Conservation (phyloP, 2,329 filamentous ascomycete species). For the Myriosclerotinia scirpicola region DNA sequence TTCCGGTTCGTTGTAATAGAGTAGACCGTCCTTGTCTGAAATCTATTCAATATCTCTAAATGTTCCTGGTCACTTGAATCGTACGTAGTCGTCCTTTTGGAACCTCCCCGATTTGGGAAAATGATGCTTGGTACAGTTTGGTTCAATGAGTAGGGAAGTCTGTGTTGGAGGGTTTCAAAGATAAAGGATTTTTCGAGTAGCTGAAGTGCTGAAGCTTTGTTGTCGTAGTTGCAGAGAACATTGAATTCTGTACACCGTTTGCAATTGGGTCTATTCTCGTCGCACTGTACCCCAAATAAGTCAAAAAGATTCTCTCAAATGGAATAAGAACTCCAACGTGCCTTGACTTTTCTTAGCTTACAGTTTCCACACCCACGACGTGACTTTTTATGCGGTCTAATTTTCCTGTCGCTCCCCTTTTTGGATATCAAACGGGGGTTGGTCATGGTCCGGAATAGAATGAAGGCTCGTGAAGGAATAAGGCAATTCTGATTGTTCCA, state of each 20-base stretch:
- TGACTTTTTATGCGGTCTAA: slow-evolving; percentile 52
- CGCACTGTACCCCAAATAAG: slow-evolving; percentile 46
- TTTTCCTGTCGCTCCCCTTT: slow-evolving; percentile 22
- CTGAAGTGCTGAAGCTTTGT: slow-evolving; percentile 41
- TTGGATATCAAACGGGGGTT: not conserved
- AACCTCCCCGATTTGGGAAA: slow-evolving; percentile 8
- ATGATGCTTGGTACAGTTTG: not conserved
- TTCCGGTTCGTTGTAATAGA: slow-evolving; percentile 43
- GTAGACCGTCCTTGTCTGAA: slow-evolving; percentile 46
- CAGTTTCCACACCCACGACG: slow-evolving; percentile 56
- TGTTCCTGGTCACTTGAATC: slow-evolving; percentile 26
- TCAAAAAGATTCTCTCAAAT: not conserved
- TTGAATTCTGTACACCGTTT: slow-evolving; percentile 49
- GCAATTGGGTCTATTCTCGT: slow-evolving; percentile 52
- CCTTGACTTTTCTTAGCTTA: slow-evolving; percentile 55
- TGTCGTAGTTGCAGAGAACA: slow-evolving; percentile 50
- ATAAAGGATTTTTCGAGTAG: slow-evolving; percentile 35
- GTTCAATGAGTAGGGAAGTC: slow-evolving; percentile 2
- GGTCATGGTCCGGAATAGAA: not conserved
- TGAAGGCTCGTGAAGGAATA: not conserved
- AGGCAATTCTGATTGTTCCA: not conserved
- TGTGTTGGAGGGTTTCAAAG: slow-evolving; percentile 9
- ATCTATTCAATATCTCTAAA: slow-evolving; percentile 45
- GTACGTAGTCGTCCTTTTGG: not conserved
- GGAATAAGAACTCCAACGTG: slow-evolving; percentile 33